Evolutionary conservation across 441 rosid genomes (phyloP).

Genomic region (Pelargonium citronellum): DNA sequence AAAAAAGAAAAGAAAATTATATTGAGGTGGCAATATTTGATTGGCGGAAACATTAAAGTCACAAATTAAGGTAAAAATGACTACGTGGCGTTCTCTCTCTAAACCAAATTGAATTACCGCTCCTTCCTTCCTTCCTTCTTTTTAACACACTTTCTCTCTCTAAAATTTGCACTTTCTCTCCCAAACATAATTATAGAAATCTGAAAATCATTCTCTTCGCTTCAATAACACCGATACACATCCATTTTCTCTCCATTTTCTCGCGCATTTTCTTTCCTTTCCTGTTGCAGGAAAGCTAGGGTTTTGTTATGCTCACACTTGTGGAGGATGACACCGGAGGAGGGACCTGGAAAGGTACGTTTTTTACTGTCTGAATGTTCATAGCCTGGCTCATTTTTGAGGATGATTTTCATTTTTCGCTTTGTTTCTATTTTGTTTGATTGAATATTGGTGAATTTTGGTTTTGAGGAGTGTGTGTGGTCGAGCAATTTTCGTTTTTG

Average conservation of each 20-base stretch:
- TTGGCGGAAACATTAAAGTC: not conserved
- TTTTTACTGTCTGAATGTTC: not conserved
- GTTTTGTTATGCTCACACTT: not conserved
- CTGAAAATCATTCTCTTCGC: not conserved
- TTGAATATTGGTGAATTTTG: not conserved
- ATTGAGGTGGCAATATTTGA: not conserved
- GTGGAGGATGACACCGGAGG: not conserved
- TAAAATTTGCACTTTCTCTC: not conserved
- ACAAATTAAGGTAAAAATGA: not conserved
- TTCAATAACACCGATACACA: not conserved
- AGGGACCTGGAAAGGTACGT: not conserved
- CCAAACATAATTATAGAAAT: not conserved
- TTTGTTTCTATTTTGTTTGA: not conserved
- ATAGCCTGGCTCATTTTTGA: not conserved
- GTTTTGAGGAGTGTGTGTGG: not conserved
- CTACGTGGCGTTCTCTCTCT: not conserved
- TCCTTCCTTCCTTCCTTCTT: not conserved
- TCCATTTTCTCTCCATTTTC: not conserved
- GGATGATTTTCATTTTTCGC: not conserved
- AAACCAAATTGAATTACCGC: not conserved
- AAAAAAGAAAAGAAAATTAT: too few relatives aligned
- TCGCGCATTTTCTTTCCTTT: not conserved
- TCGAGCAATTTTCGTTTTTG: not conserved
- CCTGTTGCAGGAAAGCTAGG: not conserved
- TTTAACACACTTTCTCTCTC: too few relatives aligned